Evolutionary conservation across 768 basidiomycete species (phyloP).

Genomic region (Tricholoma saponaceum): DNA sequence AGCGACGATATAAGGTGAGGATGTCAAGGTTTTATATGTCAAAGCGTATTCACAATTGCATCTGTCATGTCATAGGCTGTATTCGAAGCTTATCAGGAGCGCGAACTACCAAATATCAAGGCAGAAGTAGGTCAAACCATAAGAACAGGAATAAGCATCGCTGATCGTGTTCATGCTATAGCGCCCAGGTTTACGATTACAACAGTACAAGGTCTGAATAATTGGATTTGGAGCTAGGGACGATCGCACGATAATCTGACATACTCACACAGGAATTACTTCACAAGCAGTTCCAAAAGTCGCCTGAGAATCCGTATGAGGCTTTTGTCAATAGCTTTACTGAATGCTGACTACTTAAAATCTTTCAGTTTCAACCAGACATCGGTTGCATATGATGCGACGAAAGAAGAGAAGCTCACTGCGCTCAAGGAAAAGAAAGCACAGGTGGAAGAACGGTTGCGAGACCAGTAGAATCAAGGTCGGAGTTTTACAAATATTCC

Average conservation of each 20-base stretch:
- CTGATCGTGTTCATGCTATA: constrained; percentile 24
- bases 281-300: constrained; percentile 95
- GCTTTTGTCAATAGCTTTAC: background rate
- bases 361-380: constrained; percentile 75
- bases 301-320: constrained; percentile 89
- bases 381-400: constrained; percentile 75
- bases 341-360: background rate
- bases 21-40: constrained; percentile 2
- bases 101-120: constrained; percentile 75
- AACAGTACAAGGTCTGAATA: constrained; percentile 75
- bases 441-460: constrained; percentile 63
- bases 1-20: constrained; percentile 86
- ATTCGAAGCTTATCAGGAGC: constrained; percentile 88
- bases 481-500: background rate
- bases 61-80: constrained; percentile 49
- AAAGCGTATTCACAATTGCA: background rate
- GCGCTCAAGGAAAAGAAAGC: constrained; percentile 68
- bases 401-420: constrained; percentile 80
- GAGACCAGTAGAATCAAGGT: constrained; percentile 29
- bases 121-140: constrained; percentile 51
- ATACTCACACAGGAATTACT: constrained; percentile 60
- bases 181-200: constrained; percentile 87
- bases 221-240: background rate
- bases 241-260: constrained; percentile 4
- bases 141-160: constrained; percentile 3